A percentile compares a stretch with the other conserved stretches of the same genome.
These are phyloP conservation scores for Silene coronaria DNA, from an alignment of 179 eudicot species.

Conservation along the genomic window DNA sequence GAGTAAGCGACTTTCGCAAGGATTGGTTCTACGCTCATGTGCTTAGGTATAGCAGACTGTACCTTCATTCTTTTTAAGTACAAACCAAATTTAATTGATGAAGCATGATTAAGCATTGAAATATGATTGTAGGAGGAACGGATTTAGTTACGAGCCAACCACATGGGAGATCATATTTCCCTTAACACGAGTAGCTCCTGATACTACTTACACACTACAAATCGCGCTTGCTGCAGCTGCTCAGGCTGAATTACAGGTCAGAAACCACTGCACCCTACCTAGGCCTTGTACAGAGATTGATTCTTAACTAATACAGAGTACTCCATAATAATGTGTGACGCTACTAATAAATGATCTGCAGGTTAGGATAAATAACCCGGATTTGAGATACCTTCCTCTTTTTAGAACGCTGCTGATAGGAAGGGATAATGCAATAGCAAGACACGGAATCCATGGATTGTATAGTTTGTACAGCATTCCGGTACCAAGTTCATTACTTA, in stretches of 20 bases:
- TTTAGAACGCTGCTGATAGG: constrained; percentile 45
- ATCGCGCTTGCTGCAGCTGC: constrained; percentile 50
- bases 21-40: constrained; percentile 88
- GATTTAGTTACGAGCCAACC: constrained; percentile 28
- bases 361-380: constrained; percentile 39
- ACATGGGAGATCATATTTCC: constrained; percentile 45
- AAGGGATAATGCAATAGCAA: constrained; percentile 54
- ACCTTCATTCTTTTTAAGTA: neutral
- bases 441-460: constrained; percentile 58
- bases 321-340: neutral
- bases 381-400: constrained; percentile 20
- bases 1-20: constrained; percentile 35
- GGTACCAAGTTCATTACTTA: constrained; percentile 20
- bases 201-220: constrained; percentile 32
- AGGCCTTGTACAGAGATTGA: neutral
- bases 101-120: neutral
- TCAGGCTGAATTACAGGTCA: constrained; percentile 44
- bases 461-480: constrained; percentile 33
- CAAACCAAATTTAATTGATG: neutral
- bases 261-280: neutral
- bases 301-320: no score
- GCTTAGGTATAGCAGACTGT: constrained; percentile 36
- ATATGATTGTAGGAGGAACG: constrained; percentile 24
- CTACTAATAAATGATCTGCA: constrained; percentile 7
- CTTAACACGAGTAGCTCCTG: constrained; percentile 21